Evolutionary conservation across 2,329 filamentous ascomycete species (phyloP).

Genomic region (Arthrinium puccinioides): DNA sequence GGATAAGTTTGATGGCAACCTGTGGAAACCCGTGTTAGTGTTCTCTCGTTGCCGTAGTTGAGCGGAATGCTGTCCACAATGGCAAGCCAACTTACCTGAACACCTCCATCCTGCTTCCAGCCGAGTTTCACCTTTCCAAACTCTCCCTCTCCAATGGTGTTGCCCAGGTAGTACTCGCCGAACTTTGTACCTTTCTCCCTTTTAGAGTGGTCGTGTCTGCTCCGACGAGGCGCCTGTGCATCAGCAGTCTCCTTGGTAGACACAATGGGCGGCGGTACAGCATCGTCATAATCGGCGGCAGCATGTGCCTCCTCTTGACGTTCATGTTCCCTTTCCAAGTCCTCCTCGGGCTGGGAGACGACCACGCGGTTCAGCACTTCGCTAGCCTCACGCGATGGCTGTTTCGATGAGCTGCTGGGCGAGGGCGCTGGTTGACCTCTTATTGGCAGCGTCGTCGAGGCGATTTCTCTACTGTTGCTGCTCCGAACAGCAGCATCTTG

Average conservation of each 20-base stretch:
- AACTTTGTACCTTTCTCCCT: slow-evolving; percentile 77
- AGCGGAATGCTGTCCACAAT: background rate
- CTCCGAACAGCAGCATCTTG: slow-evolving; percentile 29
- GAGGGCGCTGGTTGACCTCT: slow-evolving; percentile 31
- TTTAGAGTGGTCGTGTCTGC: slow-evolving; percentile 53
- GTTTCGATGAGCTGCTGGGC: slow-evolving; percentile 44
- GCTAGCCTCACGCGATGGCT: slow-evolving; percentile 67
- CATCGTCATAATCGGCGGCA: slow-evolving; percentile 23
- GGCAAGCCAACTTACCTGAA: slow-evolving; percentile 48
- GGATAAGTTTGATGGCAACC: slow-evolving; percentile 94
- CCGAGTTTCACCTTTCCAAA: slow-evolving; percentile 98
- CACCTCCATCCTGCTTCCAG: slow-evolving; percentile 92
- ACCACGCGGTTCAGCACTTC: slow-evolving; percentile 72
- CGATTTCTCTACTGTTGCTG: slow-evolving; percentile 29
- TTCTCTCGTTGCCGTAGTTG: slow-evolving; percentile 4
- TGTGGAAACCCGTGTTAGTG: slow-evolving; percentile 26
- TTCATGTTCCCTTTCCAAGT: slow-evolving; percentile 64
- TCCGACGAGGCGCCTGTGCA: slow-evolving; percentile 33
- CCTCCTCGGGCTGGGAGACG: slow-evolving; percentile 67
- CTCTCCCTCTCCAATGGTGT: slow-evolving; percentile 94
- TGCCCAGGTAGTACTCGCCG: slow-evolving; percentile 90
- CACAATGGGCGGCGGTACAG: slow-evolving; percentile 36
- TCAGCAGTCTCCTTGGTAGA: slow-evolving; percentile 26
- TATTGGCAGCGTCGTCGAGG: slow-evolving; percentile 35
- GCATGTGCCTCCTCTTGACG: slow-evolving; percentile 55